A percentile compares a stretch with the other conserved stretches of the same genome.
Conservation (phyloP, 2,329 filamentous ascomycete genomes). For the Aureobasidium vineae region DNA sequence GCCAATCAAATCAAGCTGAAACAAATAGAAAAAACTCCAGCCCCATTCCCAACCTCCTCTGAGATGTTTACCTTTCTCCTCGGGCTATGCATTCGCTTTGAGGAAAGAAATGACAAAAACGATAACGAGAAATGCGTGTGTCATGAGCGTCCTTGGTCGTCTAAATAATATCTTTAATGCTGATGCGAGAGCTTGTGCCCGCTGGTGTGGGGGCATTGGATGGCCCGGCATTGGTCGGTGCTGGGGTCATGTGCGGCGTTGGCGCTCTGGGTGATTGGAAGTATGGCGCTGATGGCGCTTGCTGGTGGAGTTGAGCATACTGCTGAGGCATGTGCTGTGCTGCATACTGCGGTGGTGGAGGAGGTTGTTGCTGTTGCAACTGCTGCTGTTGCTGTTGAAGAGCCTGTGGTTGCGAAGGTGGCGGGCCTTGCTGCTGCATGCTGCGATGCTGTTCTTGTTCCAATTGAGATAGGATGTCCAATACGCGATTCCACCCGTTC, state of each 20-base stretch:
- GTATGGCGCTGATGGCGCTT: slow-evolving; percentile 27
- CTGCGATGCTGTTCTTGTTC: slow-evolving; percentile 44
- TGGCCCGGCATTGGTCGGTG: slow-evolving; percentile 8
- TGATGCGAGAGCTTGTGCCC: slow-evolving; percentile 34
- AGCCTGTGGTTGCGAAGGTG: background rate
- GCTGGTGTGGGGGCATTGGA: slow-evolving; percentile 12
- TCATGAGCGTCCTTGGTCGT: slow-evolving; percentile 15
- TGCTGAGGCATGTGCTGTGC: slow-evolving; percentile 13
- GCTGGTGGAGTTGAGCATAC: slow-evolving; percentile 28
- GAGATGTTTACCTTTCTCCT: slow-evolving; percentile 14
- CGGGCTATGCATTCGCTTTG: slow-evolving; percentile 22
- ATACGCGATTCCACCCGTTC: slow-evolving; percentile 77
- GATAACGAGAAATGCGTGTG: slow-evolving; percentile 15
- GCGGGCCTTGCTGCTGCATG: slow-evolving; percentile 18
- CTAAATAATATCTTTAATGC: slow-evolving; percentile 41
- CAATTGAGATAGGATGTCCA: slow-evolving; percentile 60
- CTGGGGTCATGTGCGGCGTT: slow-evolving; percentile 25
- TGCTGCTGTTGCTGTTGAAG: slow-evolving; percentile 24
- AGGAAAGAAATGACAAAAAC: slow-evolving; percentile 16
- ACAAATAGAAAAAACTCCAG: background rate
- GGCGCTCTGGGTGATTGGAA: slow-evolving; percentile 25
- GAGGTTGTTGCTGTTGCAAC: slow-evolving; percentile 24
- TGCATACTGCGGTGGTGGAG: slow-evolving; percentile 29
- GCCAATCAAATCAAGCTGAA: slow-evolving; percentile 7
- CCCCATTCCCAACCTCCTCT: background rate